Evolutionary conservation across 805 yeast genomes (phyloP).

Genomic region (Cyberlindnera japonica): DNA sequence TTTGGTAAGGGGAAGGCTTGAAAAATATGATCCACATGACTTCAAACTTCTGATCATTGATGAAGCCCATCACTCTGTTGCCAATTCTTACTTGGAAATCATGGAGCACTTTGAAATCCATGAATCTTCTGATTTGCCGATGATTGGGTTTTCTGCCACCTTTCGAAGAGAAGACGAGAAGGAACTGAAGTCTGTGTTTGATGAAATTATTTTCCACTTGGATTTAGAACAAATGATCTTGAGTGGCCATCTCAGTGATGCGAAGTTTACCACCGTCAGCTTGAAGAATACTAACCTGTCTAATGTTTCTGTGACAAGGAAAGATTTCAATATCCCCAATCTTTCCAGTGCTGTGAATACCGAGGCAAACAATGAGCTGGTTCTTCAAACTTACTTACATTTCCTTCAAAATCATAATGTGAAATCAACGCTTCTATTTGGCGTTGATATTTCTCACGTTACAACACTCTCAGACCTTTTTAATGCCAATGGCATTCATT

Average conservation of each 20-base stretch:
- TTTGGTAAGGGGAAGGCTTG: slow-evolving; percentile 47
- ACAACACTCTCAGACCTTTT: slow-evolving; percentile 48
- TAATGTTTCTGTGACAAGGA: slow-evolving; percentile 27
- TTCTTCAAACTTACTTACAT: slow-evolving; percentile 50
- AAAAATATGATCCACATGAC: slow-evolving; percentile 50
- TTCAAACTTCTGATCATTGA: slow-evolving; percentile 77
- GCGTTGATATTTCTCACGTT: slow-evolving; percentile 72
- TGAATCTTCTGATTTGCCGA: slow-evolving; percentile 42
- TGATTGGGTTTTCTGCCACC: slow-evolving; percentile 89
- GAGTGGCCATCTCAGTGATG: slow-evolving; percentile 67
- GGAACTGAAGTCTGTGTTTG: slow-evolving; percentile 56
- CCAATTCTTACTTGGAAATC: slow-evolving; percentile 58
- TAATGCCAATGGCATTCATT: slow-evolving; percentile 55
- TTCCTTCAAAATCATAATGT: slow-evolving; percentile 36
- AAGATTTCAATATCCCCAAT: slow-evolving; percentile 53
- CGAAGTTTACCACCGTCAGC: slow-evolving; percentile 56
- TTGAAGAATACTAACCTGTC: slow-evolving; percentile 41
- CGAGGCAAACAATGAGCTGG: slow-evolving; percentile 48
- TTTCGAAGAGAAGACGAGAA: slow-evolving; percentile 70
- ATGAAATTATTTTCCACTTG: slow-evolving; percentile 69
- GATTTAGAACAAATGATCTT: slow-evolving; percentile 61
- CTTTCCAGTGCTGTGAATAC: slow-evolving; percentile 56
- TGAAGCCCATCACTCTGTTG: slow-evolving; percentile 91
- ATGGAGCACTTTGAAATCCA: slow-evolving; percentile 47
- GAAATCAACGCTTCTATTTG: slow-evolving; percentile 70